A percentile compares a stretch with the other conserved stretches of the same genome.
Conservation (phyloP, 2,329 filamentous ascomycete genomes). For the Colletotrichum navitas region DNA sequence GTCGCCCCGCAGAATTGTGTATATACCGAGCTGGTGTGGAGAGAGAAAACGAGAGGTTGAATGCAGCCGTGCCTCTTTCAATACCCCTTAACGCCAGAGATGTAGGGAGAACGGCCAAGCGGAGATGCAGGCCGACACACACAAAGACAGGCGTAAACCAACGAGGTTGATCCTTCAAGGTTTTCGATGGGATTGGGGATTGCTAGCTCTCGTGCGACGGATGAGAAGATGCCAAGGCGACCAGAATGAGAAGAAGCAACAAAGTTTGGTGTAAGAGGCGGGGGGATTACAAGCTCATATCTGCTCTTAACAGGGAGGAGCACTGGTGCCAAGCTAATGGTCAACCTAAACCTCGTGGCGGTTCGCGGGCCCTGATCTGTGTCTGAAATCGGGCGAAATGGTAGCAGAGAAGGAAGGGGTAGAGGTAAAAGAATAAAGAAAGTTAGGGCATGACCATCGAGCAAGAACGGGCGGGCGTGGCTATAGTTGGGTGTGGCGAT, state of each 20-base stretch:
- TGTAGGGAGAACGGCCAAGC: not conserved
- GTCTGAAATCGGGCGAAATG: not conserved
- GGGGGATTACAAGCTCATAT: conserved; percentile 18
- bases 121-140: not conserved
- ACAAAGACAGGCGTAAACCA: not conserved
- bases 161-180: not conserved
- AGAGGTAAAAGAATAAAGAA: not conserved
- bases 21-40: not conserved
- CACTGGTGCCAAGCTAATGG: not conserved
- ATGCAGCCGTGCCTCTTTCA: not conserved
- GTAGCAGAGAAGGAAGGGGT: not conserved
- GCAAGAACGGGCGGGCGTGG: not conserved
- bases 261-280: not conserved
- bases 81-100: not conserved
- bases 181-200: not conserved
- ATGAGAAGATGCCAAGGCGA: conserved; percentile 11
- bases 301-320: not conserved
- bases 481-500: conserved; percentile 5
- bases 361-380: not conserved
- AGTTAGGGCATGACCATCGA: conserved; percentile 13
- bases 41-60: not conserved
- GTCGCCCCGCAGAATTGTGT: not conserved
- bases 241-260: not conserved
- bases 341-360: not conserved
- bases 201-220: not conserved